These are phyloP conservation scores for Fagopyrum tataricum DNA, from an alignment of 148 eudicot genomes.

Conservation along the genomic window DNA sequence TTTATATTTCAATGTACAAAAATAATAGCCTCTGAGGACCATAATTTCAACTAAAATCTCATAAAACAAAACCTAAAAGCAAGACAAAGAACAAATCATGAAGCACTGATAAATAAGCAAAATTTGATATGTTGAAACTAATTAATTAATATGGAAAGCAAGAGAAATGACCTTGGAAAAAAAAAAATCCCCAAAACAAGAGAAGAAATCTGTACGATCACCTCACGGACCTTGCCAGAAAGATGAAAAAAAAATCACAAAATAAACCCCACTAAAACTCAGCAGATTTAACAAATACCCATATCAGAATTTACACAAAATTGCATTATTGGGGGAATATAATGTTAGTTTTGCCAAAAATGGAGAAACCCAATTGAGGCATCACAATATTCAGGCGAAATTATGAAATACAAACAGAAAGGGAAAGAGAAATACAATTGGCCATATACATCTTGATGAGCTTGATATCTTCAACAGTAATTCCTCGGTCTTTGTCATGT, in stretches of 20 bases:
- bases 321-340: background rate
- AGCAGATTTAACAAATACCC: constrained; percentile 5
- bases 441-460: constrained; percentile 88
- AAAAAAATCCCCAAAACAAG: background rate
- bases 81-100: background rate
- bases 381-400: constrained; percentile 5
- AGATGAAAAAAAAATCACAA: background rate
- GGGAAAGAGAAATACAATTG: constrained; percentile 42
- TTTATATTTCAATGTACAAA: no score
- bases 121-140: background rate
- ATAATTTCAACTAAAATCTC: background rate
- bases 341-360: constrained; percentile 12
- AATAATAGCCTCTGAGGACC: background rate
- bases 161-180: background rate
- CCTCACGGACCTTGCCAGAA: background rate
- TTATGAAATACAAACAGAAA: background rate
- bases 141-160: background rate
- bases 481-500: constrained; percentile 70
- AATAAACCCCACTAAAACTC: background rate
- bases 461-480: constrained; percentile 85
- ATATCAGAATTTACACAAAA: constrained; percentile 1
- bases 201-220: constrained; percentile 6
- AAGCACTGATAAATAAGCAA: background rate
- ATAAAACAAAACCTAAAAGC: background rate
- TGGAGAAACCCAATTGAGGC: constrained; percentile 2